Percentiles rank a stretch among this genome's conserved stretches.
Evolutionary conservation across 2,329 filamentous ascomycete genomes (phyloP).

Genomic region (Madurella mycetomatis): DNA sequence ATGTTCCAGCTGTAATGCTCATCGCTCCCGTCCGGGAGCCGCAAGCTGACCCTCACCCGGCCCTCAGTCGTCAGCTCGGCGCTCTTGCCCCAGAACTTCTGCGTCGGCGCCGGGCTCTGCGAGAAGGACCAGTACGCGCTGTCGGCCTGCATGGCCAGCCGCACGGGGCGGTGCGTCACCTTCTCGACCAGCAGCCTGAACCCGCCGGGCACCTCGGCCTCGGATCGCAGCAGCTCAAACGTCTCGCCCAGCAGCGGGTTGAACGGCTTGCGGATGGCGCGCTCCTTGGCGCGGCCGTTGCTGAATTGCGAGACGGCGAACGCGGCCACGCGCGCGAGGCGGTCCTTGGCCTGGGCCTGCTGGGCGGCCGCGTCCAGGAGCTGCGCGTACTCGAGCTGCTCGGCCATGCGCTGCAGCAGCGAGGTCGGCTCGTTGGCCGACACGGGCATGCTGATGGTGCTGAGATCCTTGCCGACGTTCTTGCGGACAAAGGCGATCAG

Average conservation of each 20-base stretch:
- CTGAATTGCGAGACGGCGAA: constrained; percentile 90
- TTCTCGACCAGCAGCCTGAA: constrained; percentile 95
- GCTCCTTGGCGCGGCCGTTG: constrained; percentile 76
- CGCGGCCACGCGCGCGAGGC: constrained; percentile 78
- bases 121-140: constrained; percentile 78
- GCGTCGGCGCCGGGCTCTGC: constrained; percentile 80
- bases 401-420: constrained; percentile 79
- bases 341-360: constrained; percentile 57
- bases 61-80: constrained; percentile 93
- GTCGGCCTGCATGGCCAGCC: constrained; percentile 91
- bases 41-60: constrained; percentile 71
- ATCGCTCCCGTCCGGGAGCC: constrained; percentile 59
- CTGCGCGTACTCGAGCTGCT: constrained; percentile 85
- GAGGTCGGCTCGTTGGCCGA: constrained; percentile 93
- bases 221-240: constrained; percentile 83
- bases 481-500: constrained; percentile 92
- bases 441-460: constrained; percentile 95
- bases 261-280: constrained; percentile 91
- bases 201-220: constrained; percentile 64
- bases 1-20: constrained; percentile 86
- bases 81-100: constrained; percentile 99
- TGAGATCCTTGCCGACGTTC: constrained; percentile 96
- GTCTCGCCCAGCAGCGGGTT: constrained; percentile 97
- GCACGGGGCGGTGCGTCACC: constrained; percentile 85
- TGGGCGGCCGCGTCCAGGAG: constrained; percentile 73